Base-by-base conservation (phyloP, 2,329 filamentous ascomycete genomes). In the Nemania sp. region DNA sequence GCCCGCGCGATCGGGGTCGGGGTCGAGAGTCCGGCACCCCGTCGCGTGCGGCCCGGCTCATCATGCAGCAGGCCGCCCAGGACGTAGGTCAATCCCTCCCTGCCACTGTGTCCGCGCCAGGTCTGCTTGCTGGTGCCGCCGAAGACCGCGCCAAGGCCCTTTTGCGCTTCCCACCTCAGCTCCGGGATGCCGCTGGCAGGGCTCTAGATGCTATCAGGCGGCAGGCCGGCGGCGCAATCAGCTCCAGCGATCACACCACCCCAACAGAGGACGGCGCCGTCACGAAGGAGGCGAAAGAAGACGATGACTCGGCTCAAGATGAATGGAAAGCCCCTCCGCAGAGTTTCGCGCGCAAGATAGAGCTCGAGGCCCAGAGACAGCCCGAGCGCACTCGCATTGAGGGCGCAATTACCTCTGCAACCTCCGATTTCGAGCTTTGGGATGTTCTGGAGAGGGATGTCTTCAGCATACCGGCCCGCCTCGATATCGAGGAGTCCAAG, bases 381-480 rank as follows among this genome's bases (percentile, higher is more conserved):
- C 61, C 72, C 6, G 83, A 86, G 65, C 75, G 77, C 41, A 61
- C 65, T 22, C 73, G 81, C 8, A 77, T 90, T 7, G 78, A 82
- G 57, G 58, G 61, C 5, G 64, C 81, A 33, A 80, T 92, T 73
- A 70, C 73, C 9, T 67, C 63, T 2, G 84, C 84, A 15, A 61
- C 73, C 53, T 82, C 82, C 0, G 89, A 92, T 61, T 71, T 78
- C 17, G 81, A 83, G 45, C 74, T 91, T 8, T 91, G 88, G 87
- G 68, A 81, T 6, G 70, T 87, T 3, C 75, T 92, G 66, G 82
- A 90, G 56, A 68, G 73, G 4, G 80, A 90, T 45, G 84, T 91
- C 11, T 89, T 91, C 61, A 75, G 78, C 1, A 70, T 86, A 57
- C 79, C 86, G 0, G 66, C 71, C 3, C 78, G 74, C 54, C 71